Evolutionary conservation across 805 yeast species (phyloP), one percentile per base, ranked within the genome.

Genomic region (Groenewaldozyma tartarivorans): DNA sequence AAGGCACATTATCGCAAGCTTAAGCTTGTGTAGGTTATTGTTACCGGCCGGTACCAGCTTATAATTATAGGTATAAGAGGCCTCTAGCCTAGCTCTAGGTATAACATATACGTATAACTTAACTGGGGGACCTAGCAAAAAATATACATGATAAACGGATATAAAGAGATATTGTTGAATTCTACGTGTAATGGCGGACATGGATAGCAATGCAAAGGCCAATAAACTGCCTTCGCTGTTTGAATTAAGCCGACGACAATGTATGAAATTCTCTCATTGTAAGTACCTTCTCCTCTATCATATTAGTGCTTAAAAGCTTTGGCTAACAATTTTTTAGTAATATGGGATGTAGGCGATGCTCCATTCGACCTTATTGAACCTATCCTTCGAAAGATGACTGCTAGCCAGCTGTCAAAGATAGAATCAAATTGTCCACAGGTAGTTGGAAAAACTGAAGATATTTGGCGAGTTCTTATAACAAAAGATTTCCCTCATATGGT

Each of bases 281-380:
- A 44, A 36, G 56, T n/a, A n/a, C n/a, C n/a, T n/a, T n/a, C n/a
- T n/a, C n/a, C n/a, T n/a, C n/a, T n/a, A n/a, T n/a, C 41, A 37
- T 17, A 4, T 17, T 20, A 4, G 9, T 9, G 3, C 16, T 26
- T 15, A 15, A 20, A 19, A 15, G 13, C 19, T 38, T 11, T 29
- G n/a, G 21, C 5, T 35, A 9, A 24, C 29, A 29, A 16, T 26
- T 15, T 7, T 16, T 32, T 22, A 57, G 62, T 48, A 18, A 57
- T 64, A 20, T 35, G 40, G 2, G 69, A 65, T 38, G 52, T 65
- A 16, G 70, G 70, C n/a, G 57, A 52, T 17, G 49, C 61, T 4
- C 62, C 66, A 3, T 66, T 54, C 42, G 56, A 51, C 11, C 43
- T 64, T n/a, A 55, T 60, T 2, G 49, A 50, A 47, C 69, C 70